Conservation (phyloP, 306 rosid species). For the Medicago truncatula region DNA sequence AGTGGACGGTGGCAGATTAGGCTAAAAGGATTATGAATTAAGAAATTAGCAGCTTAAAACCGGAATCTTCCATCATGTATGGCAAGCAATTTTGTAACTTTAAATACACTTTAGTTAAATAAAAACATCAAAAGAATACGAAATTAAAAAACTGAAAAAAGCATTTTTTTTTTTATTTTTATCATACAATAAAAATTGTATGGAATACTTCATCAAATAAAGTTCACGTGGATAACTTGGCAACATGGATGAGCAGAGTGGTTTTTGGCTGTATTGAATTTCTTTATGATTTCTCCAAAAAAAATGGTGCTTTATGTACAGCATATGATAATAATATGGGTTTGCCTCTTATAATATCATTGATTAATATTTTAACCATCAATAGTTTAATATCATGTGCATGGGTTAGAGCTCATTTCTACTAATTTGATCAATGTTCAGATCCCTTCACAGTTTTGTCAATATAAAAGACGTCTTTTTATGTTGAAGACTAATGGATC, state of each 20-base stretch:
- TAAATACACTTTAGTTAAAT: neutral
- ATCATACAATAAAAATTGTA: neutral
- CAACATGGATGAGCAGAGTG: neutral
- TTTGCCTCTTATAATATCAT: no score
- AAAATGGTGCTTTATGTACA: no score
- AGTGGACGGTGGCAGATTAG: conserved; percentile 46
- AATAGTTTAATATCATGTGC: no score
- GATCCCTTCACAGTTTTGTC: no score
- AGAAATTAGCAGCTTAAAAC: neutral
- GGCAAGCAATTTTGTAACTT: neutral
- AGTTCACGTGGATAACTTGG: conserved; percentile 4
- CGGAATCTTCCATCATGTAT: conserved; percentile 1
- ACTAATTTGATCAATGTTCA: no score
- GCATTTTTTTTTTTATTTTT: conserved; percentile 12
- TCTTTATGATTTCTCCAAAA: neutral
- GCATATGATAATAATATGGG: no score
- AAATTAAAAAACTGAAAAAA: neutral
- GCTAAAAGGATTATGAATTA: neutral
- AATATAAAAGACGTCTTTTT: no score
- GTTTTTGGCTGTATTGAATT: conserved; percentile 5
- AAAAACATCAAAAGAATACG: neutral
- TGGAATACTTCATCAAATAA: neutral
- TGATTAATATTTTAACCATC: no score
- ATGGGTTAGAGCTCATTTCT: no score
- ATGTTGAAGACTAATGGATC: no score